Evolutionary conservation across 1,284 basidiomycete genomes (phyloP).

Genomic region (Leccinum solheimii): DNA sequence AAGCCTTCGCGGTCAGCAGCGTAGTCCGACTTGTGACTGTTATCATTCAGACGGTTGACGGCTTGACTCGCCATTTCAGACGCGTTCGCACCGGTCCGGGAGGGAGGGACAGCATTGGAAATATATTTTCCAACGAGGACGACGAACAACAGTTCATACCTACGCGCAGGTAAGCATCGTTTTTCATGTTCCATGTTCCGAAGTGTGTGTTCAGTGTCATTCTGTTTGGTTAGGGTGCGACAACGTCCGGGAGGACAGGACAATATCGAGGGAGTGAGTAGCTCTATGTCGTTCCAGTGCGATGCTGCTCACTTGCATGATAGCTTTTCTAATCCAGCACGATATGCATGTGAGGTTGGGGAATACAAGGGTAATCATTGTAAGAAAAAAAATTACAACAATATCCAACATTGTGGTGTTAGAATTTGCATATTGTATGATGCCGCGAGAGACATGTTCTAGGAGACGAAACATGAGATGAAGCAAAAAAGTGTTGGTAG

Average conservation of each 20-base stretch:
- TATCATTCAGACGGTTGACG: background rate
- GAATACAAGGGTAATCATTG: background rate
- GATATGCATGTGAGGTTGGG: background rate
- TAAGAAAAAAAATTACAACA: background rate
- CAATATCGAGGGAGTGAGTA: constrained; percentile 54
- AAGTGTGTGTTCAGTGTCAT: background rate
- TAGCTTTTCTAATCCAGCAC: constrained; percentile 28
- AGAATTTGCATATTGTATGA: background rate
- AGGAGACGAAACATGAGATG: background rate
- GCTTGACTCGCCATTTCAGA: constrained; percentile 31
- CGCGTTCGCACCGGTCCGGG: constrained; percentile 56
- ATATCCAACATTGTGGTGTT: background rate
- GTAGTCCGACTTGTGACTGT: background rate
- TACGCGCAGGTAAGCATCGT: constrained; percentile 54
- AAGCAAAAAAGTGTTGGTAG: constrained; percentile 48
- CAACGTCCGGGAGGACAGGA: constrained; percentile 65
- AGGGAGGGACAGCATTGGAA: constrained; percentile 46
- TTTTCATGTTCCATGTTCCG: background rate
- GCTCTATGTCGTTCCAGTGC: background rate
- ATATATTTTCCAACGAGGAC: constrained; percentile 49
- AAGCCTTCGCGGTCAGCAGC: constrained; percentile 49
- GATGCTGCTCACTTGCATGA: constrained; percentile 6
- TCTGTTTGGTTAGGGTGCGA: constrained; percentile 44
- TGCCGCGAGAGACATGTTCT: background rate
- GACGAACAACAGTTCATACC: constrained; percentile 54